Evolutionary conservation across 768 basidiomycete species (phyloP), one percentile per base, ranked within the genome.

Genomic region (Paxillus rubicundulus): DNA sequence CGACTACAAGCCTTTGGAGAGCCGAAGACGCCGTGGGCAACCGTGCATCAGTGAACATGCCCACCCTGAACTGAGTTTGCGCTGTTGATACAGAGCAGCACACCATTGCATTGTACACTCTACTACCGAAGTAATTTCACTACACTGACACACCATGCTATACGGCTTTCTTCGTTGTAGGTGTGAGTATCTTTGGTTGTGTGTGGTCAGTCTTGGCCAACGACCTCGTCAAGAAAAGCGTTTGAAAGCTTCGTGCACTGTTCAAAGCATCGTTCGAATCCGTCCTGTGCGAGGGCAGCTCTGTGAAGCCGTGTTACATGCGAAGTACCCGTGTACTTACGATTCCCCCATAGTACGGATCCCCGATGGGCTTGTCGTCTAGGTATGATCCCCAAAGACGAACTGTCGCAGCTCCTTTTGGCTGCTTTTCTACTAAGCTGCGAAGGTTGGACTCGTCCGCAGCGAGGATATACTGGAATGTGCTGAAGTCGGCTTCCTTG

Each of bases 1-100:
- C 95, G 2, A 92, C 84, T 5, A 98, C 95, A 3, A 86, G 90
- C 52, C 80, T 98, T 20, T 98, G 95, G 95, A 86, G 85, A 62
- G 81, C 89, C 8, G 92, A 92, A 63, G 90, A 92, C 62, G 89
- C 89, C 7, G 73, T 88, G 47, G 82, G 84, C 41, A 88, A 77
- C 60, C 82, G 84, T 53, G 90, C 91, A n/a, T 80, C 89, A 4
- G 88, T 91, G 14, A 78, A 86, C 58, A 93, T 93, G 91, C 91
- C 91, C 34, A 92, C 88, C 21, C 82, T 89, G 63, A 68, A 81
- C 28, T 68, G 49, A 63, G 37, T 17, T 33, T 13, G 18, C 42
- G 27, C 30, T 45, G 46, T 50, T 14, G n/a, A 18, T 36, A 42
- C 27, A 1, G 46, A 43, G 42, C 43, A 39, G 47, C 37, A 34